Percentiles rank a stretch among this genome's conserved stretches.
Conservation (phyloP, 2,329 filamentous ascomycete genomes). For the Aspergillus cejpii region DNA sequence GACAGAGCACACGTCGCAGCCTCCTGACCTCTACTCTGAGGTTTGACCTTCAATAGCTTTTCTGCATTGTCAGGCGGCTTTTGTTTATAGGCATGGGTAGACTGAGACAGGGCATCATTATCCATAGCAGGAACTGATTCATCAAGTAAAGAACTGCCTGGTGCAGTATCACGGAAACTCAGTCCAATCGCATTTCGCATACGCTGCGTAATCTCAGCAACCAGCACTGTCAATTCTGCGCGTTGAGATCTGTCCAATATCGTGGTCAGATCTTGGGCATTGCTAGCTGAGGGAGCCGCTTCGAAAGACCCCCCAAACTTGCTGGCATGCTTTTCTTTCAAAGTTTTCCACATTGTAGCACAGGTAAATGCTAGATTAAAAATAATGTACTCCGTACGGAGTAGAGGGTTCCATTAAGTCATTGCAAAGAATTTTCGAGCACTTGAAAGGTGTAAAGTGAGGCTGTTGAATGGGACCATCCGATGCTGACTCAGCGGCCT, state of each 20-base stretch:
- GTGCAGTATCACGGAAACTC: slow-evolving; percentile 30
- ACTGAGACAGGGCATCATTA: background rate
- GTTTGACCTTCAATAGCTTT: slow-evolving; percentile 4
- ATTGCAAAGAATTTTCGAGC: too few relatives aligned
- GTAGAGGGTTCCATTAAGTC: too few relatives aligned
- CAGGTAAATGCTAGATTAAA: background rate
- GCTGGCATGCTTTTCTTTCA: slow-evolving; percentile 29
- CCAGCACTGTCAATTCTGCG: slow-evolving; percentile 38
- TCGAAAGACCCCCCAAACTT: slow-evolving; percentile 25
- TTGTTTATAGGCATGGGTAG: slow-evolving; percentile 1
- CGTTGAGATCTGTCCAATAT: slow-evolving; percentile 39
- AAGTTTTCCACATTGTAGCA: slow-evolving; percentile 27
- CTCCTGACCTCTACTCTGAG: slow-evolving; percentile 45
- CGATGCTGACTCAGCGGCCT: background rate
- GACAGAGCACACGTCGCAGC: slow-evolving; percentile 54
- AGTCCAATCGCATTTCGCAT: slow-evolving; percentile 38
- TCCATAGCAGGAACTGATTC: too few relatives aligned
- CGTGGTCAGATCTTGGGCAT: slow-evolving; percentile 38
- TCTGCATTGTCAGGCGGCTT: background rate
- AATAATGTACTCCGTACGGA: background rate
- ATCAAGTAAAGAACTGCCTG: too few relatives aligned
- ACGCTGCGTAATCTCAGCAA: slow-evolving; percentile 35
- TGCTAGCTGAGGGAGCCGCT: slow-evolving; percentile 15
- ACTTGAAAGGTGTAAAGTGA: background rate
- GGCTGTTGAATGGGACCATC: background rate